phyloP scores from a whole-genome alignment of 2,329 filamentous ascomycete species.

The Trichoderma aggressivum region DNA sequence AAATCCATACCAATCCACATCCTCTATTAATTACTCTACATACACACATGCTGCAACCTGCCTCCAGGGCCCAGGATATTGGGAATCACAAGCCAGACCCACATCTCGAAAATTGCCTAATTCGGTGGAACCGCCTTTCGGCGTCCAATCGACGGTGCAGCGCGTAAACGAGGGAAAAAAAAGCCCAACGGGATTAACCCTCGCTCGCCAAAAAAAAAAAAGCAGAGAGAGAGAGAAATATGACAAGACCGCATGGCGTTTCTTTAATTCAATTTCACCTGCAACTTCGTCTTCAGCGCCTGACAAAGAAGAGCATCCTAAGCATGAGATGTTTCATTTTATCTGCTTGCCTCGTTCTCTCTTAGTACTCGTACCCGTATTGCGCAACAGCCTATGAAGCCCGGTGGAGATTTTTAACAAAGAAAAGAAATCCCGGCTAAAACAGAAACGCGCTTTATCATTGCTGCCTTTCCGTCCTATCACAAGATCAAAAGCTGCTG shows the following conservation, averaged over 20 bases:
- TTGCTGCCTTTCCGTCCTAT: neutral
- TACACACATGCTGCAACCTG: neutral
- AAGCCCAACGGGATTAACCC: neutral
- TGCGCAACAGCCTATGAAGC: neutral
- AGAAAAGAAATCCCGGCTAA: neutral
- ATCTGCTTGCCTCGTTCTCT: neutral
- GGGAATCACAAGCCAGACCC: constrained; percentile 10
- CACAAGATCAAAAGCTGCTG: neutral
- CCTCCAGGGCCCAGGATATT: neutral
- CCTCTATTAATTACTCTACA: neutral
- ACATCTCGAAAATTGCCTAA: constrained; percentile 18
- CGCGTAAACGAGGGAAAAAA: neutral
- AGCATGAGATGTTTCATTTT: neutral
- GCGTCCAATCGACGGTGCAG: constrained; percentile 12
- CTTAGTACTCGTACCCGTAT: neutral
- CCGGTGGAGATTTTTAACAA: neutral
- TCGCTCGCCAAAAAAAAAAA: neutral
- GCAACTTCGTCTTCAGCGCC: neutral
- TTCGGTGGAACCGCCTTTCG: constrained; percentile 13
- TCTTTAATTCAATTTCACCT: neutral
- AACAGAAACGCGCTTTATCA: neutral
- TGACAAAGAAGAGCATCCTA: neutral
- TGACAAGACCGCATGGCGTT: neutral
- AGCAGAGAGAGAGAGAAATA: neutral
- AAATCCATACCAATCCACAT: neutral